Evolutionary conservation across 1,284 basidiomycete species (phyloP), one percentile per base, ranked within the genome.

Genomic region (Pyrrhoderma noxium): DNA sequence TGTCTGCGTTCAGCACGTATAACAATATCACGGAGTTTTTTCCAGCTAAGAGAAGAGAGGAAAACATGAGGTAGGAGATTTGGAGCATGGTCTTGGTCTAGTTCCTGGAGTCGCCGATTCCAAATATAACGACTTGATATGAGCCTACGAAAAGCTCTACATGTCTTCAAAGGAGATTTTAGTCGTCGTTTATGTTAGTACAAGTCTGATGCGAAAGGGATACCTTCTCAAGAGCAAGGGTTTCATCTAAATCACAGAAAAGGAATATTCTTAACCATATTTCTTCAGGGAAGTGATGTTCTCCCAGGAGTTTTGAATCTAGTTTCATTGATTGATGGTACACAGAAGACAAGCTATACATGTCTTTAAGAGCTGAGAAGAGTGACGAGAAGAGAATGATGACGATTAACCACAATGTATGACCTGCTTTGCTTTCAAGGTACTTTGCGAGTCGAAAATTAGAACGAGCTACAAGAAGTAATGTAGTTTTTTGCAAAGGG

Each of bases 1-100:
- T 25, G 27, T 8, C 47, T 25, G 18, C 52, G 27, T n/a, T 34
- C 34, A 2, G 52, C 52, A 3, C 40, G 23, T 3, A 48, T 25
- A 21, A 53, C 52, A 19, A 49, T 19, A 19, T 45, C 14, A 19
- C 52, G 52, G 11, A 53, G 16, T 3, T 45, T 36, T 3, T 11
- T 36, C 23, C 42, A 44, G 23, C 16, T 19, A 1, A 53, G 22
- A 5, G 38, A 21, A 22, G 4, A 9, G 14, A 49, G 14, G 9
- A 22, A 14, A n/a, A 48, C n/a, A 36, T 49, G 42, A n/a, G 40
- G 47, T n/a, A 42, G 52, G 11, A 53, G 16, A 22, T 44, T 36
- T 22, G 52, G 52, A 11, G 52, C 47, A 21, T 53, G 47, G 7
- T 21, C 21, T 13, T 44, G 47, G 23, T 53, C 52, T 3, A 53